Evolutionary conservation across 495 filamentous ascomycete species (phyloP), one percentile per base, ranked within the genome.

Genomic region (Xylaria palmicola): DNA sequence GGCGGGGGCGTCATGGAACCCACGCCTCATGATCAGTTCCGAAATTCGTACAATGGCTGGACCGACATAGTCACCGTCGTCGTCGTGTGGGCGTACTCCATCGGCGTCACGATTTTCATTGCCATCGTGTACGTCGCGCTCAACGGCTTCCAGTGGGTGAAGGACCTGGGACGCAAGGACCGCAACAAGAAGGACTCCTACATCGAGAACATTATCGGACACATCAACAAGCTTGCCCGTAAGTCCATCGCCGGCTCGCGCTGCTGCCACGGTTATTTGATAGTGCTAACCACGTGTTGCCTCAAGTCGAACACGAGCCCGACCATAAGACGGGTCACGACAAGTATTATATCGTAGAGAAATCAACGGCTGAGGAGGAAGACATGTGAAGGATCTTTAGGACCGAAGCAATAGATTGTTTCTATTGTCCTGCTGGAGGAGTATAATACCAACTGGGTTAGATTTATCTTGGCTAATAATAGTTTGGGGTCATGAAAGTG

Each of bases 131-230:
- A 92, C 79, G 86, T 83, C 75, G 71, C 89, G 61, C 83, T 92
- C 71, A 88, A 87, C 82, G 77, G 81, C 70, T 83, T 90, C 66
- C 74, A 78, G 41, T 86, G 77, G 80, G 82, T 91, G 56, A 84
- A 90, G 76, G 87, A 90, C 76, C 83, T 92, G 47, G 89, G 89
- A 65, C 86, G 89, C 72, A 85, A 88, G 81, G 86, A 86, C 77
- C 85, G 89, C 71, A 87, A 81, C 73, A 81, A 81, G 72, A 83
- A 85, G 68, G 88, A 92, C 72, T 89, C 87, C 65, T 78, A 87
- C 67, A 88, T 92, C 75, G 89, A 92, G 85, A 90, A 92, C 77
- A 86, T 90, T 74, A 83, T 92, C 71, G 82, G 80, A 50, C 86
- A 89, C 73, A 78, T 92, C 43, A 85, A 85, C 76, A 91, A 91